A percentile compares a stretch with the other conserved stretches of the same genome.
Evolutionary conservation across 768 basidiomycete species (phyloP).

Genomic region (Serendipita vermifera): DNA sequence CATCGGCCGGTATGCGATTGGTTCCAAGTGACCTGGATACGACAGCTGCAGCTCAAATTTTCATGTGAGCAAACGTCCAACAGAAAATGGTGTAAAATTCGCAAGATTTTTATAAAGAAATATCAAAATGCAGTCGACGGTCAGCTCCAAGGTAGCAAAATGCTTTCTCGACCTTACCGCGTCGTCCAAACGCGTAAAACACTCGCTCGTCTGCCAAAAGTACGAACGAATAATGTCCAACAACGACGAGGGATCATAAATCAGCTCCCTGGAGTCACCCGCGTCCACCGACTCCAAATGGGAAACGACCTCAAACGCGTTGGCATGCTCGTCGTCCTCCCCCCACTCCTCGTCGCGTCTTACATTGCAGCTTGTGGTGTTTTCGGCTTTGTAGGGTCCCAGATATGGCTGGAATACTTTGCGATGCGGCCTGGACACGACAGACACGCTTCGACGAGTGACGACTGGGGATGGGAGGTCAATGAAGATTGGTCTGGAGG

Average conservation of each 20-base stretch:
- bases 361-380: not conserved
- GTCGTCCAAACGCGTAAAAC: too few relatives aligned
- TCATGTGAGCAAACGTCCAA: too few relatives aligned
- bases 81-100: too few relatives aligned
- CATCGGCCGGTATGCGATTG: too few relatives aligned
- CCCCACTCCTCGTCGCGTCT: not conserved
- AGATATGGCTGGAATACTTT: slow-evolving; percentile 1
- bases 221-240: too few relatives aligned
- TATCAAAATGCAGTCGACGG: too few relatives aligned
- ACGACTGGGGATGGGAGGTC: not conserved
- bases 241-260: slow-evolving; percentile 3
- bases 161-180: too few relatives aligned
- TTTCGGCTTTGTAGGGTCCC: not conserved
- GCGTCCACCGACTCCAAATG: not conserved
- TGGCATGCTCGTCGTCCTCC: not conserved
- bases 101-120: too few relatives aligned
- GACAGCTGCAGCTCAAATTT: too few relatives aligned
- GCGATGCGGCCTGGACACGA: not conserved
- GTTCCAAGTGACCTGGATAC: too few relatives aligned
- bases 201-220: too few relatives aligned
- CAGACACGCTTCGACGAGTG: not conserved
- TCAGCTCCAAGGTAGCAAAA: too few relatives aligned
- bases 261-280: not conserved
- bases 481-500: not conserved
- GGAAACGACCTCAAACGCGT: not conserved